Conservation (phyloP, 1,139 yeast genomes). For the Blastobotrys niveus region DNA sequence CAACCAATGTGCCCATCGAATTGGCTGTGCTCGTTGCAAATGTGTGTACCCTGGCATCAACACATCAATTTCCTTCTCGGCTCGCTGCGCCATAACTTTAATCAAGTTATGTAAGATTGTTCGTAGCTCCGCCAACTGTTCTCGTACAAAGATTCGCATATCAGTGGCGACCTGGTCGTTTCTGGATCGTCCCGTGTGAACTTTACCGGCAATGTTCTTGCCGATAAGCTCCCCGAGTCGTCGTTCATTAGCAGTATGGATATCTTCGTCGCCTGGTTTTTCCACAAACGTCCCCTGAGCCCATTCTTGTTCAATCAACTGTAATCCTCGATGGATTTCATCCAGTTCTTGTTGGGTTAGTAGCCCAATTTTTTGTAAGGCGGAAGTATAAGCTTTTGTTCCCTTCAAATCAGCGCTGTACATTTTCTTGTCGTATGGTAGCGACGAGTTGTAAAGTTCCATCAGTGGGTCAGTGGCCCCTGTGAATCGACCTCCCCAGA, state of each 20-base stretch:
- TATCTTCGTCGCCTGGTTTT: conserved; percentile 93
- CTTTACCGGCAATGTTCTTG: conserved; percentile 88
- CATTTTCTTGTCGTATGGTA: conserved; percentile 94
- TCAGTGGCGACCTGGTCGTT: conserved; percentile 99
- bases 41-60: conserved; percentile 99
- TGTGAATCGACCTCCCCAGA: conserved; percentile 99
- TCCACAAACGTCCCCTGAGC: conserved; percentile 62
- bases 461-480: conserved; percentile 93
- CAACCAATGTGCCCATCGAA: conserved; percentile 98
- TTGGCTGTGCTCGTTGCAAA: conserved; percentile 97
- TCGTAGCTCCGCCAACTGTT: conserved; percentile 57
- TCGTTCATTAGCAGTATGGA: conserved; percentile 98
- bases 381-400: conserved; percentile 86
- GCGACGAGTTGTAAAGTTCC: conserved; percentile 94
- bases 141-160: conserved; percentile 90
- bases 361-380: conserved; percentile 71
- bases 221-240: conserved; percentile 95
- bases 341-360: conserved; percentile 63
- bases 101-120: conserved; percentile 57
- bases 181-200: conserved; percentile 97
- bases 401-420: conserved; percentile 91
- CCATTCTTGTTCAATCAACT: conserved; percentile 75
- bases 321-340: conserved; percentile 79
- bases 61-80: conserved; percentile 76
- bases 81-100: conserved; percentile 63